Evolutionary conservation across 345 rosid genomes (phyloP), one percentile per base, ranked within the genome.

Genomic region (Conringia planisiliqua): DNA sequence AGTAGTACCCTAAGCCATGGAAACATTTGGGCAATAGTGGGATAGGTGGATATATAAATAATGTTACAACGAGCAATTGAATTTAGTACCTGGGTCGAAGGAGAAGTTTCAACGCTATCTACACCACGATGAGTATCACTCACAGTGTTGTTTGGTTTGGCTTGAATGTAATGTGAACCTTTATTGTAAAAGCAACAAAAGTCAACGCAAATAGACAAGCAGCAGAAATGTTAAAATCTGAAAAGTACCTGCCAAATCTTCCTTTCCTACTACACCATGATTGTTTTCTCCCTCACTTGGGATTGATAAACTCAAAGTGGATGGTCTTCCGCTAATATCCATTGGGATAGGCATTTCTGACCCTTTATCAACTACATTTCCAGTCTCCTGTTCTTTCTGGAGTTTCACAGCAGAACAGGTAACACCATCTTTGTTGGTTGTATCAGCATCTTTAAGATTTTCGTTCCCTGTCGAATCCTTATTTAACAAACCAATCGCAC

Each of bases 371-470:
- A 68, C 75, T 60, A 56, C 69, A 68, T 78, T 82, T 42, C 66
- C 50, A 79, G 66, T 79, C 75, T 76, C 86, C 9, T 74, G 84
- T 66, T 76, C 90, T 74, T 81, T 88, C 76, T 79, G 93, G 55
- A 64, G 62, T 44, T 59, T 75, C 30, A 68, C 70, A 36, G 74
- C 18, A 64, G 47, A 58, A 71, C 58, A 59, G 26, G 68, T 24
- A 10, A 55, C 71, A 79, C 74, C 85, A 76, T 82, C 85, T 36
- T 70, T 82, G 73, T 40, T 70, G 47, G 62, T 74, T 55, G 48
- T 72, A 73, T 82, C 89, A 62, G 61, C 61, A 64, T 73, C 85
- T 18, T 14, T 32, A 44, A 50, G 74, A 64, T 59, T 72, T 61
- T 76, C 89, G 62, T 79, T 87, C 44, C 72, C 68, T 64, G 65